Evolutionary conservation across 305 asterid genomes (phyloP).

Genomic region (Plantago coronopus): DNA sequence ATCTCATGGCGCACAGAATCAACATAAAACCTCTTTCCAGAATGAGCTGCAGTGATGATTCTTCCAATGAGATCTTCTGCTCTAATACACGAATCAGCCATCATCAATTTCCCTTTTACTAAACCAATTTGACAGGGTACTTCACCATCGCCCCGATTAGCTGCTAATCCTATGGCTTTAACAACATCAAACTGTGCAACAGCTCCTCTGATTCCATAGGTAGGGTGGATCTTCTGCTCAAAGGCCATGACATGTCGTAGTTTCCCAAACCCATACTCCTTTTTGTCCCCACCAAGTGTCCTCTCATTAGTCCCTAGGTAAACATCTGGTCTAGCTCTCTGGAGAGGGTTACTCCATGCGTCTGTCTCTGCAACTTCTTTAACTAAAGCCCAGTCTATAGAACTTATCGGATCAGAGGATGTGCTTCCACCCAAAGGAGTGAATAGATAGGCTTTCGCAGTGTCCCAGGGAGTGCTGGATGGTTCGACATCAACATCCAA

Average conservation of each 20-base stretch:
- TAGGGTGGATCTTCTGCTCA: slow-evolving; percentile 87
- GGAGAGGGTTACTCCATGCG: slow-evolving; percentile 95
- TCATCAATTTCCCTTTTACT: slow-evolving; percentile 52
- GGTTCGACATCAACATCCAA: slow-evolving; percentile 99
- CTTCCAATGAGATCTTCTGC: slow-evolving; percentile 72
- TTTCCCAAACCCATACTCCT: slow-evolving; percentile 98
- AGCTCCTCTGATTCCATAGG: slow-evolving; percentile 98
- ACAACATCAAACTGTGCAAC: slow-evolving; percentile 93
- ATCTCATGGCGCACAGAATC: slow-evolving; percentile 87
- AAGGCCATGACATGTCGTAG: slow-evolving; percentile 79
- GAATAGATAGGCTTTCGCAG: slow-evolving; percentile 89
- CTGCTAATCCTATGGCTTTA: slow-evolving; percentile 90
- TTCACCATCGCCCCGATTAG: slow-evolving; percentile 48
- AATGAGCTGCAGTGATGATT: slow-evolving; percentile 97
- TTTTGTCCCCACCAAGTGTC: slow-evolving; percentile 90
- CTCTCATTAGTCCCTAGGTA: slow-evolving; percentile 96
- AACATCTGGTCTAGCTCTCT: slow-evolving; percentile 99
- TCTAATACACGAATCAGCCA: slow-evolving; percentile 77
- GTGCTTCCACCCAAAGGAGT: slow-evolving; percentile 54
- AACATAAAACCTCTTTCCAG: slow-evolving; percentile 97
- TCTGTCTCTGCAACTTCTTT: slow-evolving; percentile 57
- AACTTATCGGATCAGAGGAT: slow-evolving; percentile 40
- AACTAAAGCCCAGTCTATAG: slow-evolving; percentile 75
- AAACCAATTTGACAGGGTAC: slow-evolving; percentile 39
- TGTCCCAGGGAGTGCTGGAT: slow-evolving; percentile 96